These are phyloP conservation scores for Hypomyces rosellus DNA, from an alignment of 2,329 filamentous ascomycete species.

Conservation along the genomic window DNA sequence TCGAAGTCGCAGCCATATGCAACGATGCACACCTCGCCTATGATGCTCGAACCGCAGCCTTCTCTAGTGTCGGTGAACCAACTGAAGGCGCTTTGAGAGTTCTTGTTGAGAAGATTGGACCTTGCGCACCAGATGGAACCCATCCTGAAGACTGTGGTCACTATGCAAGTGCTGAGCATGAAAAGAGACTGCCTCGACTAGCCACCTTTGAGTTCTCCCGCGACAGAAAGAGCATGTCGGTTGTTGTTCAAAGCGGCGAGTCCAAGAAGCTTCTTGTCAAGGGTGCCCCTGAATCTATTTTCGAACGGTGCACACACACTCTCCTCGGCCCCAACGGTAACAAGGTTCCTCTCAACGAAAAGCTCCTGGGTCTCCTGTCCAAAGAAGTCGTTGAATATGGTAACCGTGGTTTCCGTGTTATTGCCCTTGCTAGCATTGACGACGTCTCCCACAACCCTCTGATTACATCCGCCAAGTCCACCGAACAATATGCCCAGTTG, in stretches of 20 bases:
- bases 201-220: constrained; percentile 95
- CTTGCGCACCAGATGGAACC: constrained; percentile 54
- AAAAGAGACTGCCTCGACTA: constrained; percentile 65
- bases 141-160: constrained; percentile 63
- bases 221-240: constrained; percentile 99
- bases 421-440: constrained; percentile 82
- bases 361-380: constrained; percentile 63
- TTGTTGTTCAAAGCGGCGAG: constrained; percentile 66
- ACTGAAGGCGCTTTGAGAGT: constrained; percentile 91
- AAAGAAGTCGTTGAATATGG: constrained; percentile 85
- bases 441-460: constrained; percentile 66
- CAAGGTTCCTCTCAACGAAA: constrained; percentile 63
- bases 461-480: constrained; percentile 69
- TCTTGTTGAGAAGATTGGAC: constrained; percentile 90
- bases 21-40: constrained; percentile 83
- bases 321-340: constrained; percentile 74
- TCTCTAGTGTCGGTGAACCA: constrained; percentile 83
- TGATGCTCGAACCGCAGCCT: constrained; percentile 67
- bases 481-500: constrained; percentile 74
- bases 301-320: constrained; percentile 83
- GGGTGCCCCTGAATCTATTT: constrained; percentile 88
- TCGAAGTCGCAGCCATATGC: constrained; percentile 67
- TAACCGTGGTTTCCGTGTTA: constrained; percentile 86
- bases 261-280: constrained; percentile 86
- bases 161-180: constrained; percentile 78